Evolutionary conservation across 495 filamentous ascomycete species (phyloP).

Genomic region (Penicillium coprophilum): DNA sequence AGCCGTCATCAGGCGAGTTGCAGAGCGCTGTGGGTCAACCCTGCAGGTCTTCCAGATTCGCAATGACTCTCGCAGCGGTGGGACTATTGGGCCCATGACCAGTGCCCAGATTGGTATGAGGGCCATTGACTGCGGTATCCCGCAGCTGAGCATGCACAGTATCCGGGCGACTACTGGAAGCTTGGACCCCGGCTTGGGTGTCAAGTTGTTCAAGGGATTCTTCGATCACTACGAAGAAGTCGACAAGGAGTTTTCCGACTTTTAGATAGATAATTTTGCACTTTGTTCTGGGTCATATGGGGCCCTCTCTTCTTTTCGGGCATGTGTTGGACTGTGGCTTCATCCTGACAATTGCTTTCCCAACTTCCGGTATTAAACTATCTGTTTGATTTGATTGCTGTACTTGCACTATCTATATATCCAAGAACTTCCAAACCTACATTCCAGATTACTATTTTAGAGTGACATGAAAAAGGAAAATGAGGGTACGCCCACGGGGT

Average conservation of each 20-base stretch:
- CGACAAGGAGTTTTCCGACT: conserved; percentile 73
- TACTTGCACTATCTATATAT: conserved; percentile 10
- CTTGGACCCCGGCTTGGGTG: conserved; percentile 83
- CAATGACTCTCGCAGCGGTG: conserved; percentile 83
- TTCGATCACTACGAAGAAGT: conserved; percentile 86
- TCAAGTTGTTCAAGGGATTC: conserved; percentile 86
- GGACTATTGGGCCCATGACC: conserved; percentile 94
- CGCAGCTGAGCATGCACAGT: conserved; percentile 92
- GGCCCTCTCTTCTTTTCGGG: background rate
- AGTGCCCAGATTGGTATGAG: conserved; percentile 76
- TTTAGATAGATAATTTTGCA: conserved; percentile 22
- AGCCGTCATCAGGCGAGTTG: conserved; percentile 71
- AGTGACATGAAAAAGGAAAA: background rate
- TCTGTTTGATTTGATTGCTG: conserved; percentile 3
- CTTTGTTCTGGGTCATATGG: background rate
- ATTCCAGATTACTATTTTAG: background rate
- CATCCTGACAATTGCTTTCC: background rate
- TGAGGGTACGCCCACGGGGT: background rate
- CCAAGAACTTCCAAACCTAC: conserved; percentile 5
- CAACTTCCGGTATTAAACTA: conserved; percentile 3
- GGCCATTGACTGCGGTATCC: conserved; percentile 85
- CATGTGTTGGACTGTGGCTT: background rate
- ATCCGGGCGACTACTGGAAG: conserved; percentile 88
- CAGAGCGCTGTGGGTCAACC: conserved; percentile 63
- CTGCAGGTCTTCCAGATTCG: conserved; percentile 93